These are phyloP conservation scores for Malassezia equina DNA, from an alignment of 1,284 basidiomycete genomes.

Conservation along the genomic window DNA sequence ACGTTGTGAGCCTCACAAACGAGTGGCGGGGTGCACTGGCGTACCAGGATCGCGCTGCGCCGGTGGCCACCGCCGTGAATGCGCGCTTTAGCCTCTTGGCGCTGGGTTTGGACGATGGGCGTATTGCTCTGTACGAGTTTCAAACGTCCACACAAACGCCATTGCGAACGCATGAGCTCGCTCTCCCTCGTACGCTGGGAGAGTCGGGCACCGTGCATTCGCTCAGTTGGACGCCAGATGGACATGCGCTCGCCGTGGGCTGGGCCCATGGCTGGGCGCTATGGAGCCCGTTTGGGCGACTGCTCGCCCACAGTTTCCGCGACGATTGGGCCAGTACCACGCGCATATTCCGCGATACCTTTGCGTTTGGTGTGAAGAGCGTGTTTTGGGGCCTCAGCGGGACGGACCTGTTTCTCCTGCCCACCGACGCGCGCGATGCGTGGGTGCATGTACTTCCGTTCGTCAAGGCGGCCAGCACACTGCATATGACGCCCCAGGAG, in stretches of 20 bases:
- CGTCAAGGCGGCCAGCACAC: constrained; percentile 83
- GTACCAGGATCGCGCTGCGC: background rate
- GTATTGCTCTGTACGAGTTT: constrained; percentile 35
- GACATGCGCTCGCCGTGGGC: constrained; percentile 90
- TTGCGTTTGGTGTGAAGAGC: constrained; percentile 64
- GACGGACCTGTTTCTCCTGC: constrained; percentile 31
- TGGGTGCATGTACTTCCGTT: constrained; percentile 73
- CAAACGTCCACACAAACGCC: constrained; percentile 26
- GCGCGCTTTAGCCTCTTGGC: constrained; percentile 73
- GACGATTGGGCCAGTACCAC: constrained; percentile 56
- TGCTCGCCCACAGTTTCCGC: constrained; percentile 63
- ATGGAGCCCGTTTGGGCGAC: constrained; percentile 83
- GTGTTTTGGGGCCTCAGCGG: constrained; percentile 43
- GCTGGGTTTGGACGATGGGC: constrained; percentile 62
- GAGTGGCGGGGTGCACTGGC: constrained; percentile 3
- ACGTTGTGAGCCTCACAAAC: background rate
- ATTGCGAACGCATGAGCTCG: constrained; percentile 37
- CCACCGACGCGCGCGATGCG: background rate
- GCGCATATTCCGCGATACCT: constrained; percentile 58
- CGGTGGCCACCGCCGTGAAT: constrained; percentile 55
- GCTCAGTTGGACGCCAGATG: constrained; percentile 67
- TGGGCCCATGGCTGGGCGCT: constrained; percentile 82
- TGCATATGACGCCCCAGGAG: constrained; percentile 85
- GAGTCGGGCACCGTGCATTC: constrained; percentile 62
- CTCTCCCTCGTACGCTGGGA: constrained; percentile 40